Conservation (phyloP, 1,284 basidiomycete genomes). For the Thelephora terrestris region DNA sequence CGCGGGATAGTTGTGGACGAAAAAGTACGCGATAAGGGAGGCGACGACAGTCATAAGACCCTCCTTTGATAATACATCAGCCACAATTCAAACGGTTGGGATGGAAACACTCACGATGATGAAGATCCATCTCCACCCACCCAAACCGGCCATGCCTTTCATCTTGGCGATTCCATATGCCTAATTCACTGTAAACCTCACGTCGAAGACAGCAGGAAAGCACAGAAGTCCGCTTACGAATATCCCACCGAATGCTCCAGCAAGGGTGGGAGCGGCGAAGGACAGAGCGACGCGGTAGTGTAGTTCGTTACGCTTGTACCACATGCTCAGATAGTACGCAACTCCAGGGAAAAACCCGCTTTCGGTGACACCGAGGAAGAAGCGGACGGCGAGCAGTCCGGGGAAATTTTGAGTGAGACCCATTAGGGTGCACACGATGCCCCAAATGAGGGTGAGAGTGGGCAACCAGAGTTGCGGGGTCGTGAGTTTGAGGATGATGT, state of each 20-base stretch:
- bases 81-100: conserved; percentile 42
- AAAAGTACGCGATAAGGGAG: conserved; percentile 26
- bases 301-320: conserved; percentile 3
- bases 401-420: conserved; percentile 41
- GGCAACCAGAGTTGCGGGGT: conserved; percentile 42
- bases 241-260: conserved; percentile 34
- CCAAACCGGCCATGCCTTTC: conserved; percentile 34
- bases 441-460: conserved; percentile 14
- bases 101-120: conserved; percentile 37
- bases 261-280: conserved; percentile 32
- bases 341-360: conserved; percentile 23
- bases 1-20: conserved; percentile 32
- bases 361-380: conserved; percentile 57
- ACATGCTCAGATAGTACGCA: conserved; percentile 22
- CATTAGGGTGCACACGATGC: conserved; percentile 17
- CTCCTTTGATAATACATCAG: conserved; percentile 47
- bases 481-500: conserved; percentile 18
- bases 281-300: conserved; percentile 30
- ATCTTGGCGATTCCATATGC: conserved; percentile 48
- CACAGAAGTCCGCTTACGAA: conserved; percentile 40
- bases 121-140: conserved; percentile 60
- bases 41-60: conserved; percentile 34
- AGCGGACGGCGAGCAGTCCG: conserved; percentile 48
- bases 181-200: conserved; percentile 31
- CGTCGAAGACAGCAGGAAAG: conserved; percentile 43